A percentile compares a stretch with the other conserved stretches of the same genome.
phyloP scores from a whole-genome alignment of 257 asterid genomes.

The Scutellaria baicalensis region DNA sequence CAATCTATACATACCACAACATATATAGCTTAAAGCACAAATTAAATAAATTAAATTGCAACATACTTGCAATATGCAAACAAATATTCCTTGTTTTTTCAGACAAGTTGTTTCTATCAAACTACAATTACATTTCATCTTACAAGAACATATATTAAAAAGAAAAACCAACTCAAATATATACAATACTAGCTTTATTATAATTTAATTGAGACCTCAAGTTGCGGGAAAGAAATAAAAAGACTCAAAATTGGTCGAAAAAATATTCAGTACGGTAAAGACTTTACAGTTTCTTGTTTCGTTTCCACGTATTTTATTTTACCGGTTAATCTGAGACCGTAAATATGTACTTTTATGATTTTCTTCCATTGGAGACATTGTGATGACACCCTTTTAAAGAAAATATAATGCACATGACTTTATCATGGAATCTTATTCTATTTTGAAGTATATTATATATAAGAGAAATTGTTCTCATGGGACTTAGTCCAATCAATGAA shows the following conservation, averaged over 20 bases:
- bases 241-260: neutral
- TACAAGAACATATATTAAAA: too few relatives aligned
- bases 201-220: constrained; percentile 15
- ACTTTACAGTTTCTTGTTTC: neutral
- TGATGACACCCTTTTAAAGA: constrained; percentile 8
- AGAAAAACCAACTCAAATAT: too few relatives aligned
- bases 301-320: neutral
- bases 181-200: too few relatives aligned
- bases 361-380: neutral
- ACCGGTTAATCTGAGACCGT: neutral
- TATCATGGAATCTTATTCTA: neutral
- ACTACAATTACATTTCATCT: too few relatives aligned
- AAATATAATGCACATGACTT: neutral
- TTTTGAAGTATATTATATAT: neutral
- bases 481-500: neutral
- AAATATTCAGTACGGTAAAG: neutral
- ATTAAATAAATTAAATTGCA: too few relatives aligned
- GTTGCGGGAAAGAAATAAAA: neutral
- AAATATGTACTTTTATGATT: too few relatives aligned
- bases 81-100: constrained; percentile 4
- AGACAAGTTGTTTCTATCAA: neutral
- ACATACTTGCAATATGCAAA: neutral
- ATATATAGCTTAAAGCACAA: neutral
- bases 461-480: neutral
- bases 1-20: too few relatives aligned